phyloP scores from a whole-genome alignment of 805 yeast genomes.

The Lachancea kluyveri region DNA sequence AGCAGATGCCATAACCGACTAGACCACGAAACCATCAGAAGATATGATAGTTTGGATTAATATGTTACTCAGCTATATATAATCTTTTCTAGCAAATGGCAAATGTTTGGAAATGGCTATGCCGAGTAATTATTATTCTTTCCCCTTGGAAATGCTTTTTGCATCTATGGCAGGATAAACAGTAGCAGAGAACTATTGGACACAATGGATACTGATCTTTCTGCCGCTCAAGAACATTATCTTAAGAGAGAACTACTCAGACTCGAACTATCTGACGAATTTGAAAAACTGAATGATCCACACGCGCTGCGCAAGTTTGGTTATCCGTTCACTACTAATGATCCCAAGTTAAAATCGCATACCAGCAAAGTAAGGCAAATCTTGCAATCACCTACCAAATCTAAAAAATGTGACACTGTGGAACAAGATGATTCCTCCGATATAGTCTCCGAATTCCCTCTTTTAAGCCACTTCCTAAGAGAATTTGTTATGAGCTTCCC shows the following conservation, averaged over 20 bases:
- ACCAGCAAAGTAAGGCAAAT: too few species aligned
- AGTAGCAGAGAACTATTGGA: background rate
- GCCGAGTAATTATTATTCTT: too few species aligned
- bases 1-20: constrained; percentile 99
- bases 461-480: constrained; percentile 59
- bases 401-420: too few species aligned
- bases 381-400: too few species aligned
- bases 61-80: too few species aligned
- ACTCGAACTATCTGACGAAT: constrained; percentile 55
- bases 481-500: constrained; percentile 69
- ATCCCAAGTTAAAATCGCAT: constrained; percentile 35
- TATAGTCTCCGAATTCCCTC: constrained; percentile 47
- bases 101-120: too few species aligned
- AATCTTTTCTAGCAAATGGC: too few species aligned
- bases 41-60: background rate
- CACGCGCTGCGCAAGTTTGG: constrained; percentile 68
- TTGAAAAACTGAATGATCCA: constrained; percentile 51
- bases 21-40: constrained; percentile 87
- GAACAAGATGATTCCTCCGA: too few species aligned
- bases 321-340: constrained; percentile 56
- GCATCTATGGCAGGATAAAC: too few species aligned
- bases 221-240: constrained; percentile 74
- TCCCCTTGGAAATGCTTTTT: too few species aligned
- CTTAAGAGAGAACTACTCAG: constrained; percentile 75
- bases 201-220: constrained; percentile 3